Percentiles rank a stretch among this genome's conserved stretches.
phyloP scores from a whole-genome alignment of 1,284 basidiomycete genomes.

The Puccinia polysora region DNA sequence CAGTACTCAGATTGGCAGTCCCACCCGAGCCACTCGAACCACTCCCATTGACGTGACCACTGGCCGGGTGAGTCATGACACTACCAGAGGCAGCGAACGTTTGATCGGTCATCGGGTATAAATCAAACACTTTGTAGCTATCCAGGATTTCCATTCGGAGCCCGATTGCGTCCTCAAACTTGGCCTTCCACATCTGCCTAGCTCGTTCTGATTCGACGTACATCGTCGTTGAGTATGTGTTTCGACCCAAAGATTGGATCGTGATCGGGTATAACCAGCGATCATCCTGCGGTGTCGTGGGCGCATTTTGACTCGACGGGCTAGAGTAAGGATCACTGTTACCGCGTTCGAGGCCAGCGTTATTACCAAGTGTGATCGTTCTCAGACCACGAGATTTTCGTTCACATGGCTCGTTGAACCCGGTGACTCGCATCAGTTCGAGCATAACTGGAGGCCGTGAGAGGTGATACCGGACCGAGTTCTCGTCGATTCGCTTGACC shows the following conservation, averaged over 20 bases:
- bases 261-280: slow-evolving; percentile 24
- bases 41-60: slow-evolving; percentile 10
- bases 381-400: slow-evolving; percentile 34
- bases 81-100: slow-evolving; percentile 50
- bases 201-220: slow-evolving; percentile 73
- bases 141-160: slow-evolving; percentile 81
- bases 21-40: slow-evolving; percentile 6
- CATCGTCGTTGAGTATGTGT: slow-evolving; percentile 57
- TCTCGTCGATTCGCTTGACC: slow-evolving; percentile 15
- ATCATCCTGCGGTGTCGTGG: neutral
- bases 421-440: slow-evolving; percentile 24
- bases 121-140: slow-evolving; percentile 66
- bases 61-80: neutral
- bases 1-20: neutral
- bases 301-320: neutral
- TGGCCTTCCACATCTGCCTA: slow-evolving; percentile 79
- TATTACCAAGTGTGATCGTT: slow-evolving; percentile 27
- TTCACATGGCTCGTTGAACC: slow-evolving; percentile 27
- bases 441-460: slow-evolving; percentile 25
- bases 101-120: slow-evolving; percentile 51
- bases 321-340: slow-evolving; percentile 32
- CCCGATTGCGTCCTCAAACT: slow-evolving; percentile 80
- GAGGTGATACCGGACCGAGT: slow-evolving; percentile 17
- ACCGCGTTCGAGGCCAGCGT: slow-evolving; percentile 19
- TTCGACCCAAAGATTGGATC: slow-evolving; percentile 30